Conservation (phyloP, 345 rosid genomes). For the Eucalyptus sideroxylon region DNA sequence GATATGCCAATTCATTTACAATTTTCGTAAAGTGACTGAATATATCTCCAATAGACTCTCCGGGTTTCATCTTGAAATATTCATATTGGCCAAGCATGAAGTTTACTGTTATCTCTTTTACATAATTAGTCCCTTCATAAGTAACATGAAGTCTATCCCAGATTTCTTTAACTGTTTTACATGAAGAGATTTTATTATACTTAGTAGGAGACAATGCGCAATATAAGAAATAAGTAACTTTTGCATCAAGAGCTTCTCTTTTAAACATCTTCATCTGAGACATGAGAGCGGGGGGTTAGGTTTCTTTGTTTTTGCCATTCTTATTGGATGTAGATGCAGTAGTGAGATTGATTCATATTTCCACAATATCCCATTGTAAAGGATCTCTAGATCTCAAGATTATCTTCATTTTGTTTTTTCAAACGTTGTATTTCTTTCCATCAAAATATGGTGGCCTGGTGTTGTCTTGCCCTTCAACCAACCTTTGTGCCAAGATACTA, state of each 20-base stretch:
- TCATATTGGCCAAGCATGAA: too few species aligned
- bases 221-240: rapidly evolving
- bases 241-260: too few species aligned
- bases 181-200: too few species aligned
- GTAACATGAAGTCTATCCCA: too few species aligned
- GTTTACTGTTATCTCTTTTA: too few species aligned
- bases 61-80: rapidly evolving
- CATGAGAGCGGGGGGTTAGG: rapidly evolving
- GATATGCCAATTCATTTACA: rapidly evolving
- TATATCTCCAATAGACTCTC: too few species aligned
- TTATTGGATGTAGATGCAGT: rapidly evolving
- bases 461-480: too few species aligned
- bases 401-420: too few species aligned
- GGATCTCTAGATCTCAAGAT: too few species aligned
- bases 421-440: too few species aligned
- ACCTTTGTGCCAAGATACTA: rapidly evolving
- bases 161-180: rapidly evolving
- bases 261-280: rapidly evolving
- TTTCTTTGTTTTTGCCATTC: rapidly evolving
- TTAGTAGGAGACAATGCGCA: rapidly evolving
- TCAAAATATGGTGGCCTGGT: rapidly evolving
- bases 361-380: rapidly evolving
- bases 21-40: rapidly evolving
- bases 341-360: too few species aligned
- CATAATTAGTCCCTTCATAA: too few species aligned